Evolutionary conservation across 2,329 filamentous ascomycete species (phyloP), one percentile per base, ranked within the genome.

Genomic region (Aureobasidium sp.): DNA sequence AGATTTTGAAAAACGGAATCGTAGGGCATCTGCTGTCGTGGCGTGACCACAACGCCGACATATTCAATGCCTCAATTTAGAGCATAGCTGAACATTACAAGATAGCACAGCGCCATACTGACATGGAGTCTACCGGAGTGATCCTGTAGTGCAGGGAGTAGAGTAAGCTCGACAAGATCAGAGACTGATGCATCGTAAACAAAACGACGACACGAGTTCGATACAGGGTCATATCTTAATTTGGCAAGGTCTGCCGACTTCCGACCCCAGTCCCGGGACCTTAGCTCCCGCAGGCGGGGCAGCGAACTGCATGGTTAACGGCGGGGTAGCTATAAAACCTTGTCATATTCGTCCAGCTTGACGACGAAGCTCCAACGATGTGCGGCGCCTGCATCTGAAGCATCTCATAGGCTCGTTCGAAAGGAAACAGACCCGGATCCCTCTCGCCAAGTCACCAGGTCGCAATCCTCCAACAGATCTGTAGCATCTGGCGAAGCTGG

Each of bases 341-440:
- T 34, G 17, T 59, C 41, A 14, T 51, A 14, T 31, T 58, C 55
- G 31, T 47, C 55, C 55, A 59, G 44, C 55, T 37, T 37, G 8
- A 25, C 7, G 17, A 55, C 9, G 36, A 27, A 55, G 37, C 14
- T 55, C 36, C 51, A 27, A 37, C 51, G 37, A 55, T 12, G 17
- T 29, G 15, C 29, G 53, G 39, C 36, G 41, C 29, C 29, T 36
- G 22, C 12, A n/a, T 55, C 37, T 15, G 37, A 8, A 9, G 29
- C 15, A 22, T 39, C 47, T 52, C 55, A 63, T 63, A 60, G 62
- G 53, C 62, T 63, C 55, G 62, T 60, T 52, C 53, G 52, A 63
- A 63, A 14, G 62, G 62, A 55, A 36, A 22, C 20, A 2, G 17
- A 25, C 37, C 47, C 20, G 11, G 44, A 12, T 59, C 29, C 55